Base-by-base conservation (phyloP, 1,284 basidiomycete species). In the Salmacisia buchloeana region DNA sequence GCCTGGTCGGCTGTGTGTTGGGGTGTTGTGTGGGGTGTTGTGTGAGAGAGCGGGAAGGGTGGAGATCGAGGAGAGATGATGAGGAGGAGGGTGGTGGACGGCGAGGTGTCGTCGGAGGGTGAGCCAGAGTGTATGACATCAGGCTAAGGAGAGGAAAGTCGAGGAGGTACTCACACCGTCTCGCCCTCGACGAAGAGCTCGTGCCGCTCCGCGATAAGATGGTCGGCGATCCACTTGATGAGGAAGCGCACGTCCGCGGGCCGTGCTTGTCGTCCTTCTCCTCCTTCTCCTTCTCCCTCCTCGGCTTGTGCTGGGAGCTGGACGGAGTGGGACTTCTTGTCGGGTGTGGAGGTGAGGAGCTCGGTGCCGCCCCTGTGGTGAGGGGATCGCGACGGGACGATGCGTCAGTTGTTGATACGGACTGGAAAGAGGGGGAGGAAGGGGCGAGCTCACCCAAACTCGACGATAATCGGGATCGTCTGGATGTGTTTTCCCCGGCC, bases 1-100 rank as follows among this genome's bases (percentile, higher is more conserved):
- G 0, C 94, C 94, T 0, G 94, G 94, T 13, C 94, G 92, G 18
- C 93, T 97, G 78, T 15, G n/a, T n/a, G n/a, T n/a, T n/a, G n/a
- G n/a, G n/a, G n/a, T n/a, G n/a, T n/a, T n/a, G n/a, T n/a, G n/a
- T n/a, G 9, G 2, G 13, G 21, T 12, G 62, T 56, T 6, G 33
- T 31, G 7, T 10, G 36, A 34, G 10, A 10, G 52, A 46, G 31
- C 25, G n/a, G 18, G 62, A 45, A 34, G 25, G 35, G n/a, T 23
- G n/a, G n/a, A 13, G 2, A 34, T 18, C 59, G 15, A 61, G 59
- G 13, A 31, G 5, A 58, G 59, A 27, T 10, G 7, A 15, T 15
- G 1, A n/a, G n/a, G n/a, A n/a, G n/a, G n/a, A n/a, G n/a, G n/a
- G n/a, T n/a, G n/a, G n/a, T n/a, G n/a, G 21, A 36, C 21, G 34